phyloP scores from a whole-genome alignment of 2,329 filamentous ascomycete genomes.

The Claviceps pazoutovae region DNA sequence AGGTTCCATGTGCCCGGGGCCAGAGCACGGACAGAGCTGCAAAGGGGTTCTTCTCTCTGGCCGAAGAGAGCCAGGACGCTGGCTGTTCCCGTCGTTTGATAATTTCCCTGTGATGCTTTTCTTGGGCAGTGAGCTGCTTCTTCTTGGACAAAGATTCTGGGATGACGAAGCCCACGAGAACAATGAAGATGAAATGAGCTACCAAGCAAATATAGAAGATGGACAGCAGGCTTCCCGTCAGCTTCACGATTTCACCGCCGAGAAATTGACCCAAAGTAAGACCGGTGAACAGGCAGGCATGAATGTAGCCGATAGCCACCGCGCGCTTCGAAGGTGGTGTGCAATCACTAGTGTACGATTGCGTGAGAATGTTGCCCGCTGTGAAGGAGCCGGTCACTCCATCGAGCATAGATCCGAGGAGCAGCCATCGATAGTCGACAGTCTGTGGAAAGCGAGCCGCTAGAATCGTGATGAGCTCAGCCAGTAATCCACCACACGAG shows the following conservation, averaged over 20 bases:
- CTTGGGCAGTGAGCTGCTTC: constrained; percentile 54
- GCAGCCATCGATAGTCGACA: constrained; percentile 63
- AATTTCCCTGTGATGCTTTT: constrained; percentile 43
- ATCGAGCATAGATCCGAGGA: constrained; percentile 65
- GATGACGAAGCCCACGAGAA: constrained; percentile 55
- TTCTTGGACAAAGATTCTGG: constrained; percentile 74
- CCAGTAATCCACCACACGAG: constrained; percentile 58
- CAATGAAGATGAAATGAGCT: constrained; percentile 60
- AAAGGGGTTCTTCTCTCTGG: constrained; percentile 50
- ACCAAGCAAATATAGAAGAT: constrained; percentile 72
- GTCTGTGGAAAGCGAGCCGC: constrained; percentile 60
- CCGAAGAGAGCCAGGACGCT: constrained; percentile 16
- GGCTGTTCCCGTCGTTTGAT: constrained; percentile 19
- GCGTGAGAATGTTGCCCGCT: constrained; percentile 57
- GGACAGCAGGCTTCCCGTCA: constrained; percentile 59
- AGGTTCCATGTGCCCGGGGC: constrained; percentile 52
- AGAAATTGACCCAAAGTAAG: constrained; percentile 75
- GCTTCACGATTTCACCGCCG: constrained; percentile 65
- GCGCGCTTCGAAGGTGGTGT: constrained; percentile 66
- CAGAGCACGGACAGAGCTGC: constrained; percentile 65
- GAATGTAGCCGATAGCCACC: constrained; percentile 77
- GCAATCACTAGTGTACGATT: constrained; percentile 85
- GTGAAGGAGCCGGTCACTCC: constrained; percentile 84
- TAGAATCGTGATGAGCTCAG: constrained; percentile 65
- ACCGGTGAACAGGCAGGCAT: constrained; percentile 79